A percentile compares a stretch with the other conserved stretches of the same genome.
Conservation (phyloP, 768 basidiomycete genomes). For the Collybiopsis luxurians region DNA sequence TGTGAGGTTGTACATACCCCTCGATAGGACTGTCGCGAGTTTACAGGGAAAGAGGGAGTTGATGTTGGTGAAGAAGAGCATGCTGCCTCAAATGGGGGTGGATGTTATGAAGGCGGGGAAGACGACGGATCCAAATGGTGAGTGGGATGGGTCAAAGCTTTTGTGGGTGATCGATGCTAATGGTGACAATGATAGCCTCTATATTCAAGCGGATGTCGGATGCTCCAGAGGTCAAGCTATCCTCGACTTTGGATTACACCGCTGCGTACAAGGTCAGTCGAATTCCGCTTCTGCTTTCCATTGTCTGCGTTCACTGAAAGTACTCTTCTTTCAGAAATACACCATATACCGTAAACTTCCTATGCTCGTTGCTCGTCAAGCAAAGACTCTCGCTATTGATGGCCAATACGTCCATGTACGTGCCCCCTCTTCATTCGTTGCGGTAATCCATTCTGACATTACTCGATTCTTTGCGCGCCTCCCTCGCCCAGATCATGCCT, state of each 20-base stretch:
- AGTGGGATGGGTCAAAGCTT: conserved; percentile 9
- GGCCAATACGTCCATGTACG: conserved; percentile 89
- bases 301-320: background rate
- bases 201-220: conserved; percentile 92
- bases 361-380: conserved; percentile 88
- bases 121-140: conserved; percentile 93
- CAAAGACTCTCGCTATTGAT: conserved; percentile 90
- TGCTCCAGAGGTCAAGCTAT: conserved; percentile 54
- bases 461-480: conserved; percentile 3
- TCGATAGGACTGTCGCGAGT: conserved; percentile 96
- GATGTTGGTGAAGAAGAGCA: conserved; percentile 73
- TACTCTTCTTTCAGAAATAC: conserved; percentile 59
- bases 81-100: conserved; percentile 69
- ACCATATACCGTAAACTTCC: conserved; percentile 93
- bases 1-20: conserved; percentile 75
- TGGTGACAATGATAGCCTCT: conserved; percentile 55
- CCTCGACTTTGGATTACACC: conserved; percentile 72
- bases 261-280: conserved; percentile 77
- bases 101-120: conserved; percentile 62
- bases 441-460: background rate
- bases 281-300: background rate
- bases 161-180: background rate
- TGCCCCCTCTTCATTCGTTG: conserved; percentile 3
- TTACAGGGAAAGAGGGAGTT: conserved; percentile 85
- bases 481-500: conserved; percentile 73